A percentile compares a stretch with the other conserved stretches of the same genome.
Evolutionary conservation across 768 basidiomycete genomes (phyloP).

Genomic region (Russula dissimulans): DNA sequence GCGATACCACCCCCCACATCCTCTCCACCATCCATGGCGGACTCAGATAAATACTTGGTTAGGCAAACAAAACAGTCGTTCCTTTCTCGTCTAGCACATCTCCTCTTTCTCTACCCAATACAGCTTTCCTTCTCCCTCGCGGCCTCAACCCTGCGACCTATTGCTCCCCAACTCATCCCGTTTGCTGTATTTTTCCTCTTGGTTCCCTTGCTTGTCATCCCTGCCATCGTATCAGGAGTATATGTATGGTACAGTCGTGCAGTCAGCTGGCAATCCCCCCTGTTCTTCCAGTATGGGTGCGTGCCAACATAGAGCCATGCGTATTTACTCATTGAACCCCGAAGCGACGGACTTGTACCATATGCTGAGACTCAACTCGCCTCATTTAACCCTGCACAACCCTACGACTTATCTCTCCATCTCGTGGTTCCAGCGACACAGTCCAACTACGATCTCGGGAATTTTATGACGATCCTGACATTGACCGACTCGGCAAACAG

Average conservation of each 20-base stretch:
- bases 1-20: background rate
- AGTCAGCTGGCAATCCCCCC: conserved; percentile 55
- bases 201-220: conserved; percentile 50
- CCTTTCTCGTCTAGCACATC: background rate
- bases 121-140: conserved; percentile 22
- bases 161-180: conserved; percentile 58
- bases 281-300: conserved; percentile 78
- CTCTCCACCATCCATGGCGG: background rate
- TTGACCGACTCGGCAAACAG: conserved; percentile 52
- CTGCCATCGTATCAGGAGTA: conserved; percentile 61
- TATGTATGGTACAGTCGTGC: conserved; percentile 67
- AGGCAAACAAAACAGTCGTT: conserved; percentile 2
- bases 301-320: conserved; percentile 19
- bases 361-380: conserved; percentile 51
- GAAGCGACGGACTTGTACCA: conserved; percentile 55
- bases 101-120: conserved; percentile 18
- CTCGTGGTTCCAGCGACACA: conserved; percentile 57
- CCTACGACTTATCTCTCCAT: conserved; percentile 66
- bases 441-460: conserved; percentile 65
- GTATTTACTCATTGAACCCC: background rate
- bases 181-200: conserved; percentile 49
- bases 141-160: conserved; percentile 33
- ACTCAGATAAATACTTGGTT: conserved; percentile 7
- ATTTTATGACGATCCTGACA: conserved; percentile 71
- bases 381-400: conserved; percentile 46